A percentile compares a stretch with the other conserved stretches of the same genome.
These are phyloP conservation scores for Boletellus ananas DNA, from an alignment of 768 basidiomycete genomes.

Conservation along the genomic window DNA sequence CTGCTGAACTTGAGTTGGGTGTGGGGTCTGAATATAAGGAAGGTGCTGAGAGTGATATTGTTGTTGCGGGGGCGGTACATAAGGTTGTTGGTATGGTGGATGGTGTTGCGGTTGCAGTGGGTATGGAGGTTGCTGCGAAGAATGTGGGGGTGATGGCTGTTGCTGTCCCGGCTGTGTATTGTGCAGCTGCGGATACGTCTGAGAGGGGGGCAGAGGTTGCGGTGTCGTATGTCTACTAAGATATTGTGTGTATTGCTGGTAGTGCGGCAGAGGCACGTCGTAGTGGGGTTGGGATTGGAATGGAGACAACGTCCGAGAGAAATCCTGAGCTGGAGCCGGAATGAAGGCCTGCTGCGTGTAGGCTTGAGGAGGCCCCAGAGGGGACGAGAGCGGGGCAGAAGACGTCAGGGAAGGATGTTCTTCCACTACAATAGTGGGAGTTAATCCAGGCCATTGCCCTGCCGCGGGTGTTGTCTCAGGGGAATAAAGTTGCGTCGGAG, in stretches of 20 bases:
- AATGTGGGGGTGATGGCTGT: conserved; percentile 5
- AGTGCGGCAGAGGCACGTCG: conserved; percentile 2
- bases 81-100: conserved; percentile 9
- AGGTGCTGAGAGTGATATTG: conserved; percentile 12
- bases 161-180: conserved; percentile 11
- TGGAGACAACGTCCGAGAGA: conserved; percentile 4
- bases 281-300: conserved; percentile 12
- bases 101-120: conserved; percentile 11
- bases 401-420: conserved; percentile 2
- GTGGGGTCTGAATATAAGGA: conserved; percentile 13
- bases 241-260: conserved; percentile 17
- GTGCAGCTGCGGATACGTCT: conserved; percentile 8
- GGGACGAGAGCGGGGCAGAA: conserved; percentile 2
- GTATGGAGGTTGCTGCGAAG: conserved; percentile 2
- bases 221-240: conserved; percentile 4
- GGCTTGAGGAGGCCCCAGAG: not conserved
- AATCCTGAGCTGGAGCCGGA: conserved; percentile 1
- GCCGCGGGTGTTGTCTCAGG: not conserved
- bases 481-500: conserved; percentile 5
- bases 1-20: conserved; percentile 11
- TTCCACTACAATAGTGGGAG: conserved; percentile 21
- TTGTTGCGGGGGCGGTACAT: conserved; percentile 10
- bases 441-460: not conserved
- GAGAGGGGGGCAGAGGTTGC: conserved; percentile 12
- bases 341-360: conserved; percentile 14